These are phyloP conservation scores for Ophiostoma populinum DNA, from an alignment of 2,329 filamentous ascomycete genomes.

Conservation along the genomic window DNA sequence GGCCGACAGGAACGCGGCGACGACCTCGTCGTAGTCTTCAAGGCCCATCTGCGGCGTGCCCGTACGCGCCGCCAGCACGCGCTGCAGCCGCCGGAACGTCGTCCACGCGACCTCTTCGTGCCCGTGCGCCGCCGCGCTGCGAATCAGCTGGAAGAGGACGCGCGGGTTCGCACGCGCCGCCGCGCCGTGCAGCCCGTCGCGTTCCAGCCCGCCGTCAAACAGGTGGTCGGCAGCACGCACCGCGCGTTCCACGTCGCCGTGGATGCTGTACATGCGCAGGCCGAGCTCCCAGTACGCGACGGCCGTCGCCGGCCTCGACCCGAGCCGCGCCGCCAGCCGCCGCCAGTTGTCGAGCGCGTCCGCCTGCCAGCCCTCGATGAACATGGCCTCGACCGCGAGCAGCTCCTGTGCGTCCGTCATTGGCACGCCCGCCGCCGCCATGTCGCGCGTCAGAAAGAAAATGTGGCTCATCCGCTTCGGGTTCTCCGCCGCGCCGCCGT, in stretches of 20 bases:
- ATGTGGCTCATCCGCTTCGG: conserved; percentile 42
- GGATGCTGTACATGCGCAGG: conserved; percentile 42
- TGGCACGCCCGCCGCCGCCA: conserved; percentile 37
- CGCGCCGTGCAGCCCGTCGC: background rate
- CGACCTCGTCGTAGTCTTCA: conserved; percentile 59
- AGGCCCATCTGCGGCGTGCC: conserved; percentile 34
- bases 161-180: conserved; percentile 5
- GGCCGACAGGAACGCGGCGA: conserved; percentile 50
- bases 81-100: conserved; percentile 46
- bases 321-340: conserved; percentile 34
- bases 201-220: conserved; percentile 19
- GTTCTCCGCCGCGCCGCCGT: conserved; percentile 21
- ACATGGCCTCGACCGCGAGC: conserved; percentile 50
- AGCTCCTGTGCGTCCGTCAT: conserved; percentile 43
- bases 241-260: conserved; percentile 41
- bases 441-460: conserved; percentile 45
- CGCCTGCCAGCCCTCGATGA: conserved; percentile 40
- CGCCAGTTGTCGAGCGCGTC: conserved; percentile 49
- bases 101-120: conserved; percentile 44
- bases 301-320: conserved; percentile 28
- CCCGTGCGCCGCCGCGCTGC: conserved; percentile 13
- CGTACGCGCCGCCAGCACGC: conserved; percentile 32
- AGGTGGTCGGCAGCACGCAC: conserved; percentile 32
- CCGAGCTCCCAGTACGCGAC: conserved; percentile 47
- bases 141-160: conserved; percentile 10